Percentiles rank a stretch among this genome's conserved stretches.
These are phyloP conservation scores for Euphorbia schlechtendalii DNA, from an alignment of 441 rosid species.

Conservation along the genomic window DNA sequence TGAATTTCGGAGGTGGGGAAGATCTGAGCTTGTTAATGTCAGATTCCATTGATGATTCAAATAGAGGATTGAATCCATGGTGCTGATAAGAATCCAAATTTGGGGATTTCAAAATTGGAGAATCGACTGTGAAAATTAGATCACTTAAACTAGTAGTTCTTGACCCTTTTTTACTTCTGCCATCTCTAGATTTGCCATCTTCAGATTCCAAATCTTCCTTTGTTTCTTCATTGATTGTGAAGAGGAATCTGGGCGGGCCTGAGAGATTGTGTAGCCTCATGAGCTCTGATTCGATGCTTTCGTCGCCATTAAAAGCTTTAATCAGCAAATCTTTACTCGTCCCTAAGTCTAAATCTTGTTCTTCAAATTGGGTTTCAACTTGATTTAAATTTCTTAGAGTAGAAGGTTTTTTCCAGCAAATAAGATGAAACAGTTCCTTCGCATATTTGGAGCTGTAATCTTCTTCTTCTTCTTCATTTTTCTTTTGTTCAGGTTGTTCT, in stretches of 20 bases:
- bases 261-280: slow-evolving; percentile 78
- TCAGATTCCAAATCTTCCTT: too few species aligned
- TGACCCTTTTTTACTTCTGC: slow-evolving; percentile 53
- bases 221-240: slow-evolving; percentile 91
- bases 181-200: too few species aligned
- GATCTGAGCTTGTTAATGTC: slow-evolving; percentile 44
- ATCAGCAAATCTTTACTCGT: slow-evolving; percentile 45
- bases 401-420: slow-evolving; percentile 64
- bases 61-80: slow-evolving; percentile 79
- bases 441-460: slow-evolving; percentile 35
- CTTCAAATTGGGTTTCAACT: slow-evolving; percentile 25
- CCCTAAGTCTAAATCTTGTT: slow-evolving; percentile 57
- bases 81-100: slow-evolving; percentile 33
- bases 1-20: slow-evolving; percentile 87
- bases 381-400: too few species aligned
- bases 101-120: slow-evolving; percentile 47
- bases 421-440: slow-evolving; percentile 53
- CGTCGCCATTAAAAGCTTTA: slow-evolving; percentile 39
- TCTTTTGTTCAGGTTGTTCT: slow-evolving; percentile 32
- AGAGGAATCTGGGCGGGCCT: slow-evolving; percentile 83
- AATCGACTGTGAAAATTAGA: slow-evolving; percentile 35
- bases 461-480: slow-evolving; percentile 29
- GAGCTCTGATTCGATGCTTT: slow-evolving; percentile 66
- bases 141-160: slow-evolving; percentile 78
- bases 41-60: slow-evolving; percentile 53